Base-by-base conservation (phyloP, 108 stramenopile species). In the Nitzschia inconspicua region DNA sequence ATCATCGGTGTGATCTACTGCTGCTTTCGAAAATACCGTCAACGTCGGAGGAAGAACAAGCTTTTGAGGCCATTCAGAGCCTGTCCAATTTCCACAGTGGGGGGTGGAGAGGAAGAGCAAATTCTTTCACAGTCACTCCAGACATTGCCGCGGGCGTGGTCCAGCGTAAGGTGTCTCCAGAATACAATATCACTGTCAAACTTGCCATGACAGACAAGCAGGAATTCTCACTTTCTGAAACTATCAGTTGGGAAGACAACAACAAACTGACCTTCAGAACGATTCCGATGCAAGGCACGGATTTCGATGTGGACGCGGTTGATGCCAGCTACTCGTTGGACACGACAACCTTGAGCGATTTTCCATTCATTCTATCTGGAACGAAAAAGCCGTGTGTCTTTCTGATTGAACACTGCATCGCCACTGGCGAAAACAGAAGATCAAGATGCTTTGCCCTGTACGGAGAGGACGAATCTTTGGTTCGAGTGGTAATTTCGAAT, bases 251-350 rank as follows among this genome's bases (percentile, higher is more conserved):
- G 75, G 47, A 65, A 7, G 72, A 74, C 30, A 54, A 55, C 3
- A 28, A 24, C 42, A 24, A 57, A 42, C 14, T 43, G 1, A 19
- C 73, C 11, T 74, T 72, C 36, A 52, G 84, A 53, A 73, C 68
- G 2, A 50, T 82, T 10, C 47, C 71, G 0, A 42, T 86, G 22
- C 56, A 27, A 13, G 50, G 78, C 24, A 66, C 68, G 18, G 74
- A 84, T 50, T 36, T 79, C 3, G 89, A 91, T 64, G 89, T 91
- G 3, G 89, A 91, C 62, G 52, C 75, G n/a, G 89, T 76, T 3
- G 86, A 91, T 72, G 86, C 70, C 16, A 77, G 78, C 18, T 79
- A 79, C 63, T 79, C 78, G 16, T 26, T 75, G 34, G 71, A 75
- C 54, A 3, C 29, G 28, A 26, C 50, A 2, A 39, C 28, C 29